A percentile compares a stretch with the other conserved stretches of the same genome.
These are phyloP conservation scores for Ilyonectria mors-panacis DNA, from an alignment of 2,329 filamentous ascomycete genomes.

Conservation along the genomic window DNA sequence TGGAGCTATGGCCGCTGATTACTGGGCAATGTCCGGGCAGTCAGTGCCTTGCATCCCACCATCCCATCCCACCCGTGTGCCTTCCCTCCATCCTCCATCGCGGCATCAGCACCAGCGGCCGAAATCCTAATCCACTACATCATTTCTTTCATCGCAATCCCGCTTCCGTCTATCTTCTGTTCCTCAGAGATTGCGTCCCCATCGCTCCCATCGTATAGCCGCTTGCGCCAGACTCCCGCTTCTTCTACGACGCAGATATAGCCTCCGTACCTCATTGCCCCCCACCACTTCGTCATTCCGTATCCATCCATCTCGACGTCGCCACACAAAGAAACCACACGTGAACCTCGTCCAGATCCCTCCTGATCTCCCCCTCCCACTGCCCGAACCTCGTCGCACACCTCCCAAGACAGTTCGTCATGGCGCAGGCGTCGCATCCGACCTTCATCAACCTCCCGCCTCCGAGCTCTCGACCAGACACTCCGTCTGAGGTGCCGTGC, in stretches of 20 bases:
- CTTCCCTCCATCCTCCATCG: not conserved
- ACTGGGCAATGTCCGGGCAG: not conserved
- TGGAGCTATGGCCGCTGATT: slow-evolving; percentile 7
- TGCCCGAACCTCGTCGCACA: not conserved
- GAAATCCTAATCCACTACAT: slow-evolving; percentile 2
- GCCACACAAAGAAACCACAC: not conserved
- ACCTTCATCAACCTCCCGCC: slow-evolving; percentile 89
- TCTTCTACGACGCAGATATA: not conserved
- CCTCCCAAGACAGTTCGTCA: slow-evolving; percentile 35
- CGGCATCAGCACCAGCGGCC: not conserved
- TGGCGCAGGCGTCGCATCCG: slow-evolving; percentile 64
- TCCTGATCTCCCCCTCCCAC: slow-evolving; percentile 13
- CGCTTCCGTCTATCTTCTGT: not conserved
- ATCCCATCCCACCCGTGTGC: not conserved
- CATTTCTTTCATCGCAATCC: slow-evolving; percentile 4
- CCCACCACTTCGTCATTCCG: not conserved
- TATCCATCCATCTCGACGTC: not conserved
- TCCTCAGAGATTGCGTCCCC: not conserved
- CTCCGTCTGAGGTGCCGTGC: slow-evolving; percentile 91
- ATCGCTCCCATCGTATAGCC: not conserved
- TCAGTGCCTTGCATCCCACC: not conserved
- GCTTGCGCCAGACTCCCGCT: not conserved
- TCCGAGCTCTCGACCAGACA: slow-evolving; percentile 85
- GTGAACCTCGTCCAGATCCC: not conserved
- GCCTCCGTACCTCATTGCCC: not conserved